phyloP scores from a whole-genome alignment of 192 early-diverging fungal genomes.

The Coemansia sp. region DNA sequence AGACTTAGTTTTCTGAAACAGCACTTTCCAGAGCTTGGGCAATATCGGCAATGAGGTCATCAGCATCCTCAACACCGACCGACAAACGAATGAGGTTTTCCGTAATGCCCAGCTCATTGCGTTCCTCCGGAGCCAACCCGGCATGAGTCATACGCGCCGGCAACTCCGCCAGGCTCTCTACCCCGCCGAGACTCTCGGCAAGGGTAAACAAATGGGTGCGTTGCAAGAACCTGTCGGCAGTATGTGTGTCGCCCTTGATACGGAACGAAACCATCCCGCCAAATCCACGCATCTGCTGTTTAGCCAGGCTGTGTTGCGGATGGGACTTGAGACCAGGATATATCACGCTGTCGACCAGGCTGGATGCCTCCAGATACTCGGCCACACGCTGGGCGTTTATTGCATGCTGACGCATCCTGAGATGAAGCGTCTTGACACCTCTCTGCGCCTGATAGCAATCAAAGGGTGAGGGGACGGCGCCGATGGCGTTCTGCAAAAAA shows the following conservation, averaged over 20 bases:
- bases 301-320: slow-evolving; percentile 89
- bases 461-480: slow-evolving; percentile 93
- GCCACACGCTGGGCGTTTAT: slow-evolving; percentile 84
- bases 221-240: slow-evolving; percentile 83
- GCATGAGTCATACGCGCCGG: slow-evolving; percentile 97
- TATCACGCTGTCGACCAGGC: slow-evolving; percentile 81
- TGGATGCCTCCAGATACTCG: slow-evolving; percentile 68
- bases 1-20: slow-evolving; percentile 33
- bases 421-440: slow-evolving; percentile 92
- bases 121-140: slow-evolving; percentile 82
- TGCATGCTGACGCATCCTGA: slow-evolving; percentile 93
- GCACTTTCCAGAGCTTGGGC: slow-evolving; percentile 66
- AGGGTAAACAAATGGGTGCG: slow-evolving; percentile 83
- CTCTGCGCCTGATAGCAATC: slow-evolving; percentile 95
- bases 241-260: slow-evolving; percentile 77
- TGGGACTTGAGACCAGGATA: slow-evolving; percentile 93
- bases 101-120: slow-evolving; percentile 83
- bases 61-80: slow-evolving; percentile 90
- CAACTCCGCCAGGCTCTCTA: slow-evolving; percentile 92
- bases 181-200: slow-evolving; percentile 95
- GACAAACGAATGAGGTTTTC: slow-evolving; percentile 91
- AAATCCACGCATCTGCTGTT: slow-evolving; percentile 86
- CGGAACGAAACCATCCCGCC: slow-evolving; percentile 97
- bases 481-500: slow-evolving; percentile 98
- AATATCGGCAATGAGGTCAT: slow-evolving; percentile 84